A percentile compares a stretch with the other conserved stretches of the same genome.
Conservation (phyloP, 2,329 filamentous ascomycete genomes). For the Xylariaceae sp. region DNA sequence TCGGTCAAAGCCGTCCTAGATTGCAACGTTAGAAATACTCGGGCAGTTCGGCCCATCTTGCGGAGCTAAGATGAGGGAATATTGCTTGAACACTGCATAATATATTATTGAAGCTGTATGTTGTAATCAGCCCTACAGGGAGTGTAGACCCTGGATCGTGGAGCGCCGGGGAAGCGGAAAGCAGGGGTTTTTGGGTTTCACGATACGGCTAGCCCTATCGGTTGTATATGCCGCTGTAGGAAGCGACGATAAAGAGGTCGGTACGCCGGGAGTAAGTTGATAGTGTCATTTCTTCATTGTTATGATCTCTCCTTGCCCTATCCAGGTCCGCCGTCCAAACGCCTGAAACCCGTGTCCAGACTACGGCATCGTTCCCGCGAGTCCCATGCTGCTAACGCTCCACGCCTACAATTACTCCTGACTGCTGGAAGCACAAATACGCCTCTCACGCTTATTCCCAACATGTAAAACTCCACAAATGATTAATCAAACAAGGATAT, state of each 20-base stretch:
- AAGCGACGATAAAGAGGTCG: not conserved
- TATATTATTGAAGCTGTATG: too few relatives aligned
- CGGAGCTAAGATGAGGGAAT: too few relatives aligned
- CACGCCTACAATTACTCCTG: not conserved
- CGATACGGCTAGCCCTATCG: not conserved
- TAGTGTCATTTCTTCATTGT: conserved; percentile 8
- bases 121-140: not conserved
- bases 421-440: not conserved
- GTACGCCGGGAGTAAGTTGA: not conserved
- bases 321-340: not conserved
- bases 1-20: too few relatives aligned
- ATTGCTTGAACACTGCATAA: too few relatives aligned
- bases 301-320: not conserved
- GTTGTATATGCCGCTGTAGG: not conserved
- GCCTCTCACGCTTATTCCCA: not conserved
- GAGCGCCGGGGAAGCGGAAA: not conserved
- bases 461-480: not conserved
- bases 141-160: not conserved
- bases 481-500: too few relatives aligned
- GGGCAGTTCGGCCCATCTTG: too few relatives aligned
- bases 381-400: not conserved
- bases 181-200: too few relatives aligned
- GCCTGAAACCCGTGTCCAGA: not conserved
- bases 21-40: too few relatives aligned
- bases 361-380: not conserved